These are phyloP conservation scores for Balamuthia mandrillaris DNA, from an alignment of 208 protist genomes.

Conservation along the genomic window DNA sequence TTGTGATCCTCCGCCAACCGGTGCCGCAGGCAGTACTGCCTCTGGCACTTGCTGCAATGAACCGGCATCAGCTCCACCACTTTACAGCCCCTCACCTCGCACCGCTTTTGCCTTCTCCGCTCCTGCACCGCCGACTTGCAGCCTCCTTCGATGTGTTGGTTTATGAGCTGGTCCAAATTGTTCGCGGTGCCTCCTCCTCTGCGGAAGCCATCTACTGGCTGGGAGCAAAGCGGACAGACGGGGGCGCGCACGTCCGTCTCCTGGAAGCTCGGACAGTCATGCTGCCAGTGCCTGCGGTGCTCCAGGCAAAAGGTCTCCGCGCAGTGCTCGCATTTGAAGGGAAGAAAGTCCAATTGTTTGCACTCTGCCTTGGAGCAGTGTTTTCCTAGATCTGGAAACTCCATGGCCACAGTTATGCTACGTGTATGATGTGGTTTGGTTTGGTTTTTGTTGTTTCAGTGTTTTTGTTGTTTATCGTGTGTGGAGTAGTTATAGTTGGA, in stretches of 20 bases:
- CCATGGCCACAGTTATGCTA: too few relatives aligned
- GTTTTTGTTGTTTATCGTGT: too few relatives aligned
- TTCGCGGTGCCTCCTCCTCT: neutral
- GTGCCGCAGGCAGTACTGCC: constrained; percentile 24
- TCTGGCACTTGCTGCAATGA: neutral
- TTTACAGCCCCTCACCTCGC: neutral
- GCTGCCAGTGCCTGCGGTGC: neutral
- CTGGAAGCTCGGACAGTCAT: constrained; percentile 4
- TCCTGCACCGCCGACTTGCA: neutral
- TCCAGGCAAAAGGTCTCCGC: constrained; percentile 14
- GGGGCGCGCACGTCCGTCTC: neutral
- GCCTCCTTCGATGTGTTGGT: neutral
- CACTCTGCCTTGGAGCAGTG: neutral
- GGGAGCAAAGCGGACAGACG: neutral
- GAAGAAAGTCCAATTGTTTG: constrained; percentile 44
- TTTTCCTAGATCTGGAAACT: constrained; percentile 34
- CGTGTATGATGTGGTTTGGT: too few relatives aligned
- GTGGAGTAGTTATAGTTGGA: too few relatives aligned
- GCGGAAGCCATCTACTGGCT: too few relatives aligned
- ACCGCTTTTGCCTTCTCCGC: neutral
- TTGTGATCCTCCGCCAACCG: constrained; percentile 22
- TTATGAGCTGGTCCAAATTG: neutral
- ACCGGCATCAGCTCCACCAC: neutral
- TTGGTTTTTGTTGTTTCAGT: too few relatives aligned
- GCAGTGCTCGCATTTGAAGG: constrained; percentile 16